Conservation (phyloP, 2,329 filamentous ascomycete species). For the Thyridium curvatum region DNA sequence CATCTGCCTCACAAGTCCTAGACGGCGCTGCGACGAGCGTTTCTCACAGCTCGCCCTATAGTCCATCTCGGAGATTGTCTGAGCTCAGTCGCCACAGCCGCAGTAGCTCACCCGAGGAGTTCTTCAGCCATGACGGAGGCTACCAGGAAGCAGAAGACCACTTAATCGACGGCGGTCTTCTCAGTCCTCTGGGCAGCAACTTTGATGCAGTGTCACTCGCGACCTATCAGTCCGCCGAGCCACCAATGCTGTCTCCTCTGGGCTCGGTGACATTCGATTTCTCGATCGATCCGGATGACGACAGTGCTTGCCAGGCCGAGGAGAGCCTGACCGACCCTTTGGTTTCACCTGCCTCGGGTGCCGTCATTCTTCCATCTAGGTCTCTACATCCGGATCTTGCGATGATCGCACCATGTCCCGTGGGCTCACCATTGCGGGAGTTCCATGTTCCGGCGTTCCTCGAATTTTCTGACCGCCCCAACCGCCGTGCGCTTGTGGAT, state of each 20-base stretch:
- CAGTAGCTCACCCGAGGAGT: slow-evolving; percentile 5
- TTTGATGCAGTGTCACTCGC: slow-evolving; percentile 6
- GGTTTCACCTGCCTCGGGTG: neutral
- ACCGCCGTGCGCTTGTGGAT: slow-evolving; percentile 50
- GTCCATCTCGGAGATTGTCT: neutral
- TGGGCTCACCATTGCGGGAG: slow-evolving; percentile 37
- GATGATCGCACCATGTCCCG: slow-evolving; percentile 32
- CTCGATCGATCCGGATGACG: neutral
- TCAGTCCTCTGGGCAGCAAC: slow-evolving; percentile 8
- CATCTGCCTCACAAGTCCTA: slow-evolving; percentile 10
- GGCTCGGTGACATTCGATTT: neutral
- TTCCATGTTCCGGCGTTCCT: slow-evolving; percentile 46
- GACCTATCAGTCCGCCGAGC: slow-evolving; percentile 5
- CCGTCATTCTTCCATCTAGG: slow-evolving; percentile 7
- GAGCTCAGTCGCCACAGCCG: slow-evolving; percentile 1
- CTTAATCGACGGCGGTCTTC: slow-evolving; percentile 5
- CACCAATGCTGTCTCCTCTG: slow-evolving; percentile 1
- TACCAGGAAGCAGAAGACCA: neutral
- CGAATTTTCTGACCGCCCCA: slow-evolving; percentile 49
- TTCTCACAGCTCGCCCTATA: neutral
- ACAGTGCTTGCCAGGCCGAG: neutral
- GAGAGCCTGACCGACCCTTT: neutral
- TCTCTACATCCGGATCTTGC: slow-evolving; percentile 26
- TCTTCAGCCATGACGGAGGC: neutral
- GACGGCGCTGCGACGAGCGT: neutral